Evolutionary conservation across 2,329 filamentous ascomycete genomes (phyloP).

Genomic region (Verticillium nubilum): DNA sequence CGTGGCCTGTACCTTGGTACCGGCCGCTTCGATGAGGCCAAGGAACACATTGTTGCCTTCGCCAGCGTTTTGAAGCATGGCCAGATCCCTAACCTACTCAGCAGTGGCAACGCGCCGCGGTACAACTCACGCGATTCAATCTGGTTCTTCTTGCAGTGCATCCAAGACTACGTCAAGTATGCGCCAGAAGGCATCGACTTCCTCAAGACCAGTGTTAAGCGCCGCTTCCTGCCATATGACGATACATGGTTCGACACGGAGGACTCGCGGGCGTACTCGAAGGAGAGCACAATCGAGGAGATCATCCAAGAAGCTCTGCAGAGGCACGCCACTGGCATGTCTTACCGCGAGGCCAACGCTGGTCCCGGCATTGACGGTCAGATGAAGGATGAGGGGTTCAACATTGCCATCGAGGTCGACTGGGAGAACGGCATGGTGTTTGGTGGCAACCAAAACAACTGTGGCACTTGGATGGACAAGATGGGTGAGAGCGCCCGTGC

Average conservation of each 20-base stretch:
- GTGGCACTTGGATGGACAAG: slow-evolving; percentile 99
- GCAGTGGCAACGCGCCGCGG: slow-evolving; percentile 76
- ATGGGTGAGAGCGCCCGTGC: slow-evolving; percentile 97
- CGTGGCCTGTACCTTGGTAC: slow-evolving; percentile 89
- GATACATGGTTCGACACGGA: slow-evolving; percentile 87
- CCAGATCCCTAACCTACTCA: slow-evolving; percentile 93
- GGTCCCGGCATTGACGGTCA: slow-evolving; percentile 83
- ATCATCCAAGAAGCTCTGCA: slow-evolving; percentile 91
- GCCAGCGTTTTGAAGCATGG: slow-evolving; percentile 95
- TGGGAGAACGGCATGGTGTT: slow-evolving; percentile 90
- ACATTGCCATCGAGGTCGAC: slow-evolving; percentile 85
- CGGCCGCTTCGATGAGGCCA: slow-evolving; percentile 80
- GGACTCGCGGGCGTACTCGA: slow-evolving; percentile 80
- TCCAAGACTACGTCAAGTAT: slow-evolving; percentile 85
- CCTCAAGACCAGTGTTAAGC: slow-evolving; percentile 69
- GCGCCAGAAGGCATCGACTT: slow-evolving; percentile 71
- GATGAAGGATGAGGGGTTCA: slow-evolving; percentile 89
- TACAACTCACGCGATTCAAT: slow-evolving; percentile 96
- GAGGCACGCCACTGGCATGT: slow-evolving; percentile 83
- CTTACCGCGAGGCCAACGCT: slow-evolving; percentile 91
- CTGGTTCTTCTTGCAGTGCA: slow-evolving; percentile 96
- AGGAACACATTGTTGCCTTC: slow-evolving; percentile 91
- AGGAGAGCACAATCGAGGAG: slow-evolving; percentile 77
- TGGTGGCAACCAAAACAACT: slow-evolving; percentile 90
- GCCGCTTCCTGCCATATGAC: slow-evolving; percentile 90